Base-by-base conservation (phyloP, 257 asterid genomes). In the Nicotiana attenuata region DNA sequence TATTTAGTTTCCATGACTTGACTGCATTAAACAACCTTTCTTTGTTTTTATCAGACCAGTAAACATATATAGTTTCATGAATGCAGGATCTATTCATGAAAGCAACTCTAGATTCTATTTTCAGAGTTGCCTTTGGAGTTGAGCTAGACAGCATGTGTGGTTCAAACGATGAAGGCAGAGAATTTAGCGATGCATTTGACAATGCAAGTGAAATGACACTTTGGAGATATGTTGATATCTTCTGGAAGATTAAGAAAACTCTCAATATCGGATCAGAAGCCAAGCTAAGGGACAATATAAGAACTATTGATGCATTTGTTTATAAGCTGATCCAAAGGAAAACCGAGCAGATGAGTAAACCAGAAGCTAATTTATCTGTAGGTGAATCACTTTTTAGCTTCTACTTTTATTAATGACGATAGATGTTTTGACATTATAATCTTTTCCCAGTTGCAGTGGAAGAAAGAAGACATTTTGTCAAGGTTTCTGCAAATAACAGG, bases 91-190 rank as follows among this genome's bases (percentile, higher is more conserved):
- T 88, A 69, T 85, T 91, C 73, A 89, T 89, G 91, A 89, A 89
- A 79, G 68, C 92, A 78, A 87, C 92, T 60, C 60, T 91, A 64
- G 92, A 91, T 82, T 89, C 94, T 2, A 81, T 91, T 16, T 89
- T 88, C 77, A 89, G 81, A 82, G 92, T 91, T 47, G 93, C 90
- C 0, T 91, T 88, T 60, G 94, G 93, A 35, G 89, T 88, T 41
- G 94, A 91, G 20, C 69, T 91, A 61, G 90, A 89, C 80, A 88
- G 89, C 64, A 86, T 89, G 93, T 87, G 89, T 77, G 95, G 92
- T 59, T 83, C 92, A 28, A 89, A 85, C 10, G 91, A 91, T 82
- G 91, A 88, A 86, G 92, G 92, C 56, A 61, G 50, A 15, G 77
- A 77, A 63, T 89, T 91, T 61, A 84, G 87, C 78, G 60, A 38